Percentiles rank a stretch among this genome's conserved stretches.
phyloP scores from a whole-genome alignment of 305 asterid species.

The Fraxinus dipetala region DNA sequence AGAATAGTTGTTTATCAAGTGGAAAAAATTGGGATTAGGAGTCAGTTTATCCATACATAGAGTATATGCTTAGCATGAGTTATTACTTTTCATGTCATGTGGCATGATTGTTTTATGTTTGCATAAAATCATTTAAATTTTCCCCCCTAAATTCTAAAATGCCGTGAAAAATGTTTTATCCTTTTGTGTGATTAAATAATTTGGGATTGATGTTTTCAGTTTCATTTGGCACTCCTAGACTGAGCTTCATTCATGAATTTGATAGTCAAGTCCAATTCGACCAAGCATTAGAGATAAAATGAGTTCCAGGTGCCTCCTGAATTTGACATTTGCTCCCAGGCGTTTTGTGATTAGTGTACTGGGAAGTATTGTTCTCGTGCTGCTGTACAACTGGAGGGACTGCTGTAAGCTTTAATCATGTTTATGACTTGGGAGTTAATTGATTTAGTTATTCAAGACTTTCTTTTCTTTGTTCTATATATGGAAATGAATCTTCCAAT shows the following conservation, averaged over 20 bases:
- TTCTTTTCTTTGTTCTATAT: not conserved
- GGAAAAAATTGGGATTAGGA: not conserved
- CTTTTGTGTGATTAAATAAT: not conserved
- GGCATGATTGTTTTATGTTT: not conserved
- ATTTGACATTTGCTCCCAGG: not conserved
- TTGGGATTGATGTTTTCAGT: slow-evolving; percentile 18
- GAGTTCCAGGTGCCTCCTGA: not conserved
- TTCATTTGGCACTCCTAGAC: not conserved
- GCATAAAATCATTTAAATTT: not conserved
- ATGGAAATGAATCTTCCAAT: not conserved
- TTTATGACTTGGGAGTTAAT: not conserved
- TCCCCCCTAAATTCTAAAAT: not conserved
- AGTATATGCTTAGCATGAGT: not conserved
- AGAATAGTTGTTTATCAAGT: not conserved
- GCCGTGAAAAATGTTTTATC: not conserved
- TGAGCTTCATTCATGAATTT: slow-evolving; percentile 13
- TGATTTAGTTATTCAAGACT: not conserved
- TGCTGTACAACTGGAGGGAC: not conserved
- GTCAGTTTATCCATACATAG: not conserved
- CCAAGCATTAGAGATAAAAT: not conserved
- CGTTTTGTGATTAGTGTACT: not conserved
- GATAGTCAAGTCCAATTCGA: not conserved
- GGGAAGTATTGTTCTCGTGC: slow-evolving; percentile 8
- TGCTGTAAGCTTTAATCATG: not conserved
- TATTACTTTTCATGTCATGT: not conserved